These are phyloP conservation scores for Mrakia hoshinonis DNA, from an alignment of 768 basidiomycete genomes.

Conservation along the genomic window DNA sequence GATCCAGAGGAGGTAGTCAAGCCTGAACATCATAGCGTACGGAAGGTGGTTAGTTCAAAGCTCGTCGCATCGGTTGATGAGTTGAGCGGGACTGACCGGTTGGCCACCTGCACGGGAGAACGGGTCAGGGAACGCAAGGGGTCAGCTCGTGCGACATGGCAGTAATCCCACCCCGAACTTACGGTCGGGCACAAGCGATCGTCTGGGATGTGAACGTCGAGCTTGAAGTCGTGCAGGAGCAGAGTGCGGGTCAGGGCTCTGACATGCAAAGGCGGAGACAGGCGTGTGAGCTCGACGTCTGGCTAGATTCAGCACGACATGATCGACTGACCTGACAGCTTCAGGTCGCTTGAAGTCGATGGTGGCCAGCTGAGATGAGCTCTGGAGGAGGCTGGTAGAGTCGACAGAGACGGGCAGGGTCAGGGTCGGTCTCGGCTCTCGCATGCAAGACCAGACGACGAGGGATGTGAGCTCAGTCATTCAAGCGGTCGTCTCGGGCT, in stretches of 20 bases:
- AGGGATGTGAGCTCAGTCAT: conserved; percentile 14
- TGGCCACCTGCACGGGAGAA: conserved; percentile 35
- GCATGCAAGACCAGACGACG: neutral
- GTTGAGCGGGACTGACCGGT: conserved; percentile 33
- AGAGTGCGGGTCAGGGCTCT: conserved; percentile 75
- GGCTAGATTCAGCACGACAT: too few relatives aligned
- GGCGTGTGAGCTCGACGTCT: neutral
- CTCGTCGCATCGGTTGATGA: neutral
- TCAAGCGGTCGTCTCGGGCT: conserved; percentile 25
- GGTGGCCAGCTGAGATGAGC: conserved; percentile 38
- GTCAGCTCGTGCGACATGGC: neutral
- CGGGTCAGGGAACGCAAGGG: neutral
- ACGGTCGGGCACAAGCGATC: conserved; percentile 84
- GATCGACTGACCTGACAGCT: conserved; percentile 54
- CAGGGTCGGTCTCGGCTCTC: too few relatives aligned
- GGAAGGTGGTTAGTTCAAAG: neutral
- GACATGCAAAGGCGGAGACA: conserved; percentile 9
- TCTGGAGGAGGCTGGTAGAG: conserved; percentile 34
- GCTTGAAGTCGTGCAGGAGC: conserved; percentile 61
- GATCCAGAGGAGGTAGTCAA: conserved; percentile 82
- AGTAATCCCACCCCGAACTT: conserved; percentile 32
- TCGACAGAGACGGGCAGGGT: neutral
- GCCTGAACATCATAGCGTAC: conserved; percentile 42
- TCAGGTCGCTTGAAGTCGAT: conserved; percentile 70
- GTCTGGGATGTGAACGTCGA: conserved; percentile 55